Evolutionary conservation across 139 green algal genomes (phyloP), one percentile per base, ranked within the genome.

Genomic region (Picocystis salinarum): DNA sequence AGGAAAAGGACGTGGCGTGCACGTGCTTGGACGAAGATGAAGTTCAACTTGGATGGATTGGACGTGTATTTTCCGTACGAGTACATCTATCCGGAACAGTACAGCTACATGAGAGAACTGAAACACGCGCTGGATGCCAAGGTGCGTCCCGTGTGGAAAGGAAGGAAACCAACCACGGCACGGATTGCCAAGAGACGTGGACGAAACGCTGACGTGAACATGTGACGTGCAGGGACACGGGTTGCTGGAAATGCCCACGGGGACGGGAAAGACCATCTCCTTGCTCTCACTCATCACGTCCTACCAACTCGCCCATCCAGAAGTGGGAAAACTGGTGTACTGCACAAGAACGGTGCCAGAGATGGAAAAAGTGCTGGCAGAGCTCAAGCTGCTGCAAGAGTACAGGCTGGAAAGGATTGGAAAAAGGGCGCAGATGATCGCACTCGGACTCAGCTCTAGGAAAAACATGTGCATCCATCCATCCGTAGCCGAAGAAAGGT

Each of bases 311-410:
- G 76, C 79, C 5, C 79, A 94, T 56, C 78, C 80, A 6, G 82
- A 93, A 49, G 56, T 87, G 1, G 88, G 88, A 41, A 96, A 95
- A 70, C 82, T 99, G 23, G 65, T 99, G 19, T 96, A 96, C 65
- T 95, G 85, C 71, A 96, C 88, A 1, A 78, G 89, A 34, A 99
- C 89, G 4, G 88, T 99, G 26, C 89, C 90, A n/a, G 89, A 99
- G 71, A 99, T 99, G 89, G 89, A 99, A 62, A 99, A 99, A 68
- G 84, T 92, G 26, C 40, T 73, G 4, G 59, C 48, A 9, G 63
- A 73, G 50, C 40, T 73, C 25, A 45, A 33, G 39, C 69, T 84
- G 49, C 67, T 98, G 23, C 64, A 94, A 5, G 66, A 69, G 17
- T 95, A 96, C 52, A 62, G 75, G 29, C 23, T 48, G 19, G 5